Evolutionary conservation across 169 alveolate species (phyloP).

Genomic region (Cryptosporidium xiaoi): DNA sequence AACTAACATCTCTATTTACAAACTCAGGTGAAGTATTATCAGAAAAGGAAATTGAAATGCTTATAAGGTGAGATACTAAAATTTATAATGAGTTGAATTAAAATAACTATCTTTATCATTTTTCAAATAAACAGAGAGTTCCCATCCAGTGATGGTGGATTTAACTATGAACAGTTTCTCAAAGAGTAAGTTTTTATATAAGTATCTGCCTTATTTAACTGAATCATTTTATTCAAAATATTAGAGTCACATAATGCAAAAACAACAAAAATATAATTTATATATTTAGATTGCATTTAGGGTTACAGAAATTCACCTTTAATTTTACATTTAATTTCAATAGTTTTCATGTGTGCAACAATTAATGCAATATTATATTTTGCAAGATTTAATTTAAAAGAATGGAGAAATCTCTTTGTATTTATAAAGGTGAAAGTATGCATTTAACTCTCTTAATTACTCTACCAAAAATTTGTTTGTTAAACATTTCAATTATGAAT

Average conservation of each 20-base stretch:
- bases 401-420: too few species aligned
- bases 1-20: constrained; percentile 42
- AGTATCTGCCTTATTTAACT: neutral
- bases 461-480: too few species aligned
- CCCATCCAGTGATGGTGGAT: constrained; percentile 55
- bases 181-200: constrained; percentile 7
- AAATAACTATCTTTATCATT: neutral
- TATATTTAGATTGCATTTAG: too few species aligned
- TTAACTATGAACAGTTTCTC: constrained; percentile 34
- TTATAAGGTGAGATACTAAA: constrained; percentile 27
- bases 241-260: neutral
- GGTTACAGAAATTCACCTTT: too few species aligned
- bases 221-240: neutral
- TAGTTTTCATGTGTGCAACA: too few species aligned
- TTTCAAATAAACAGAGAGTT: constrained; percentile 31
- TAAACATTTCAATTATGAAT: too few species aligned
- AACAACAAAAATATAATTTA: neutral
- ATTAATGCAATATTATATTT: too few species aligned
- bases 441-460: too few species aligned
- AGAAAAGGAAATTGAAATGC: constrained; percentile 56
- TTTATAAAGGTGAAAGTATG: too few species aligned
- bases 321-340: too few species aligned
- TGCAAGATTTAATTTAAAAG: too few species aligned
- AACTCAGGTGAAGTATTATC: constrained; percentile 58
- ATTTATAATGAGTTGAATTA: neutral